Evolutionary conservation across 768 basidiomycete genomes (phyloP).

Genomic region (Nevesoporus exiguus): DNA sequence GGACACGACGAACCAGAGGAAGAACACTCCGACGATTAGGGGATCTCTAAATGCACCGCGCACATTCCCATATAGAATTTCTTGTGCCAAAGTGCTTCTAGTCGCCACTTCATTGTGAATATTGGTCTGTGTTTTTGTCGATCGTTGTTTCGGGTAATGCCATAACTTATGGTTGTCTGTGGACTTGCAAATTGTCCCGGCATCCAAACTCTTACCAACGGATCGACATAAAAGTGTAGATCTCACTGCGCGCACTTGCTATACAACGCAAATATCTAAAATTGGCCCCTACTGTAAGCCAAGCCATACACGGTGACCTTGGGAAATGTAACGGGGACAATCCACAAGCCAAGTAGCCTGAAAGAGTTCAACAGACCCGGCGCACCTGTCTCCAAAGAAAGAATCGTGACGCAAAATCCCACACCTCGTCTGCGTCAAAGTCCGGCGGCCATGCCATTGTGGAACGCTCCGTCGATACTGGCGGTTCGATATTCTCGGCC

Average conservation of each 20-base stretch:
- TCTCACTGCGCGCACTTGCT: conserved; percentile 16
- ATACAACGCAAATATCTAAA: conserved; percentile 19
- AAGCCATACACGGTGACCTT: conserved; percentile 25
- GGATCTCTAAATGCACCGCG: conserved; percentile 20
- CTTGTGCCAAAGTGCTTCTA: conserved; percentile 31
- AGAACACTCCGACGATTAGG: conserved; percentile 32
- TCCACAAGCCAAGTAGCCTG: conserved; percentile 16
- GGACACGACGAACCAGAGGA: conserved; percentile 33
- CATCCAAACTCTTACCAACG: conserved; percentile 15
- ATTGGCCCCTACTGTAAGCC: conserved; percentile 11
- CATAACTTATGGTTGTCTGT: conserved; percentile 17
- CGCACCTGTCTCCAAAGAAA: conserved; percentile 15
- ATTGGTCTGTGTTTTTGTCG: conserved; percentile 18
- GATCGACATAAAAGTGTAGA: conserved; percentile 31
- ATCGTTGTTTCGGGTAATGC: conserved; percentile 16
- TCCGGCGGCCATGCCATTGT: conserved; percentile 32
- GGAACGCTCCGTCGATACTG: conserved; percentile 47
- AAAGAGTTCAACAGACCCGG: conserved; percentile 13
- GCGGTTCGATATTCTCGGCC: conserved; percentile 15
- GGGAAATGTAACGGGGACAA: conserved; percentile 13
- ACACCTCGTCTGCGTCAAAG: conserved; percentile 23
- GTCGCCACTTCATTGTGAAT: conserved; percentile 16
- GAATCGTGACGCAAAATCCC: conserved; percentile 13
- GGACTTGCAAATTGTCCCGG: conserved; percentile 11
- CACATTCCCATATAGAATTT: conserved; percentile 31